phyloP scores from a whole-genome alignment of 371 early-diverging fungal genomes.

The Enteropsectra breve region DNA sequence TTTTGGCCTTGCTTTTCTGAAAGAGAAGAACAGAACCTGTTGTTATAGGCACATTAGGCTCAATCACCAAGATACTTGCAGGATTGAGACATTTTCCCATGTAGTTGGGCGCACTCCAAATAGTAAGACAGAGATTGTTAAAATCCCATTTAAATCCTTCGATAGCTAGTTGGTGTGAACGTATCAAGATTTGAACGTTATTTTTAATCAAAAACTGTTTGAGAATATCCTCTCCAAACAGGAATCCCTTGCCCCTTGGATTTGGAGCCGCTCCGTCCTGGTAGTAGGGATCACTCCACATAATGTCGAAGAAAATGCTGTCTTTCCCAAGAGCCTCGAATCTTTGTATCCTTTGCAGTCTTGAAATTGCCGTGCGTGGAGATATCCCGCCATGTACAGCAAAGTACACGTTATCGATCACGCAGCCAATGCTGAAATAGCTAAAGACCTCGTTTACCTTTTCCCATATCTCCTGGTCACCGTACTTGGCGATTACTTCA shows the following conservation, averaged over 20 bases:
- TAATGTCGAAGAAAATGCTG: slow-evolving; percentile 49
- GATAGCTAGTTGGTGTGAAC: slow-evolving; percentile 59
- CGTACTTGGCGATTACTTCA: slow-evolving; percentile 54
- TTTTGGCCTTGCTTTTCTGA: not conserved
- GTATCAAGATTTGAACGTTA: slow-evolving; percentile 50
- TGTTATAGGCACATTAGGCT: slow-evolving; percentile 39
- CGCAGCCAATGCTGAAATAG: slow-evolving; percentile 47
- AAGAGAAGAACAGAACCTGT: slow-evolving; percentile 4
- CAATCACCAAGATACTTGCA: slow-evolving; percentile 51
- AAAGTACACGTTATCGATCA: slow-evolving; percentile 56
- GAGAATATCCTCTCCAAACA: slow-evolving; percentile 56
- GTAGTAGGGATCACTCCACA: slow-evolving; percentile 59
- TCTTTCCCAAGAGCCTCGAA: slow-evolving; percentile 35
- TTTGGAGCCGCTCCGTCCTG: slow-evolving; percentile 45
- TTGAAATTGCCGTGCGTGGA: slow-evolving; percentile 50
- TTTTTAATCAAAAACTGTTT: slow-evolving; percentile 57
- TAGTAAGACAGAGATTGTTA: slow-evolving; percentile 54
- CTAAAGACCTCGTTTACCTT: slow-evolving; percentile 55
- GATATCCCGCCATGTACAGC: slow-evolving; percentile 61
- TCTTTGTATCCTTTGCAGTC: slow-evolving; percentile 51
- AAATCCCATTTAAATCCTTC: slow-evolving; percentile 60
- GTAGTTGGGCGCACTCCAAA: slow-evolving; percentile 61
- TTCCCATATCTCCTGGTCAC: slow-evolving; percentile 41
- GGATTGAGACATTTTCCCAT: slow-evolving; percentile 58
- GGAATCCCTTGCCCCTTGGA: slow-evolving; percentile 53